phyloP scores from a whole-genome alignment of 2,329 filamentous ascomycete genomes.

The Aspergillus ibericus region DNA sequence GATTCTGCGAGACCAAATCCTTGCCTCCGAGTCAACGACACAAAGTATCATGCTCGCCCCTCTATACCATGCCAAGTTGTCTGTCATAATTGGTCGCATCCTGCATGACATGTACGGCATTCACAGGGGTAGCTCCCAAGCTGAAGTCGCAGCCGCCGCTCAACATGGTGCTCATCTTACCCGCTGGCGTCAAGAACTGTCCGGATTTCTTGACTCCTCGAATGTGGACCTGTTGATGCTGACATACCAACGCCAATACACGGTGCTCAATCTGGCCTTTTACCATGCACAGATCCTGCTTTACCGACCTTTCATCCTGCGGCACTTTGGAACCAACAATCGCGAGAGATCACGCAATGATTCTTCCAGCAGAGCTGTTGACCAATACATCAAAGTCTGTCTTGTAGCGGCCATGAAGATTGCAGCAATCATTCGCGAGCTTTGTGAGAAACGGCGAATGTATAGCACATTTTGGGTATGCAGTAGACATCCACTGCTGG shows the following conservation, averaged over 20 bases:
- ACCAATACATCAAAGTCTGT: slow-evolving; percentile 32
- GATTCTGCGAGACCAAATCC: slow-evolving; percentile 16
- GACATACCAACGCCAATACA: slow-evolving; percentile 49
- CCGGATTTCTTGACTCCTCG: slow-evolving; percentile 32
- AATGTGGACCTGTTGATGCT: slow-evolving; percentile 41
- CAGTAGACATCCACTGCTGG: slow-evolving; percentile 26
- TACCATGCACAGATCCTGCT: slow-evolving; percentile 36
- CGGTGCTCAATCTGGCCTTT: slow-evolving; percentile 38
- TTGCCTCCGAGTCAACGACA: slow-evolving; percentile 25
- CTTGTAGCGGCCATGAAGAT: slow-evolving; percentile 44
- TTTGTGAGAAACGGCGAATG: slow-evolving; percentile 38
- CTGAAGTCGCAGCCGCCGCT: slow-evolving; percentile 35
- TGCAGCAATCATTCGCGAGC: slow-evolving; percentile 40
- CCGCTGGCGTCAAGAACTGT: slow-evolving; percentile 49
- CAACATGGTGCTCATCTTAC: slow-evolving; percentile 46
- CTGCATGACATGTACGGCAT: slow-evolving; percentile 46
- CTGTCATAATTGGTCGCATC: slow-evolving; percentile 46
- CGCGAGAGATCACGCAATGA: slow-evolving; percentile 19
- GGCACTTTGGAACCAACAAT: slow-evolving; percentile 21
- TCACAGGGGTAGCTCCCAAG: slow-evolving; percentile 10
- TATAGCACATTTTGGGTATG: slow-evolving; percentile 46
- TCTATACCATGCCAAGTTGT: slow-evolving; percentile 47
- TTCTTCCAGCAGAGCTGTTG: slow-evolving; percentile 5
- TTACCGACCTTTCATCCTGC: slow-evolving; percentile 35
- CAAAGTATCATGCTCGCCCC: slow-evolving; percentile 48